Conservation (phyloP, 768 basidiomycete genomes). For the Phaeotremella skinneri region DNA sequence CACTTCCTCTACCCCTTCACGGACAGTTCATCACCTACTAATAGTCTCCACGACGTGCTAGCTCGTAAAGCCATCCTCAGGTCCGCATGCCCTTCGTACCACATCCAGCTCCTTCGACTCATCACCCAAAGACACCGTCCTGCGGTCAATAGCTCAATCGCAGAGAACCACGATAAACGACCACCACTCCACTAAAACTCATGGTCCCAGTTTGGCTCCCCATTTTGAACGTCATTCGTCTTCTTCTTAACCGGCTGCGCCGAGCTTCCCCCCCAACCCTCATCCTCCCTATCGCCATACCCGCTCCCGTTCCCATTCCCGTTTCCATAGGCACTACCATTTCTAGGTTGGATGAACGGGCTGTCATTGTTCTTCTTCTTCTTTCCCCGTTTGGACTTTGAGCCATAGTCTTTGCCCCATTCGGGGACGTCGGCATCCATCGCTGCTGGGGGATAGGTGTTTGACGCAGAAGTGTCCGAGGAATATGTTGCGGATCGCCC, state of each 20-base stretch:
- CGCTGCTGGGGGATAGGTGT: conserved; percentile 18
- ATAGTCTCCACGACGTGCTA: no score
- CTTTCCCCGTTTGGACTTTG: conserved; percentile 8
- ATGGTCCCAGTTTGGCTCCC: conserved; percentile 34
- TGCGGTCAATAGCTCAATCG: no score
- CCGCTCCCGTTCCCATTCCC: conserved; percentile 2
- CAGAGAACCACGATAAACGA: not conserved
- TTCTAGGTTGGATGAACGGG: not conserved
- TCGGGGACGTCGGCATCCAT: conserved; percentile 48
- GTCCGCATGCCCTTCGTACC: no score
- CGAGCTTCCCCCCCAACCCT: not conserved
- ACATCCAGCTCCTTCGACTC: no score
- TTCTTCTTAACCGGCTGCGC: not conserved
- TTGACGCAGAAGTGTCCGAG: conserved; percentile 11
- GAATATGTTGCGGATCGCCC: conserved; percentile 12
- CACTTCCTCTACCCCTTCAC: no score
- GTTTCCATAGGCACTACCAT: not conserved
- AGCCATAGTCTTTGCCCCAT: conserved; percentile 52
- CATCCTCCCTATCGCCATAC: conserved; percentile 4
- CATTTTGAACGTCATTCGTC: not conserved
- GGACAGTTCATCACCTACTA: no score
- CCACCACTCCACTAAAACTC: conserved; percentile 27
- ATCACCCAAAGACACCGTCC: no score
- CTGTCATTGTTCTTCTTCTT: conserved; percentile 23
- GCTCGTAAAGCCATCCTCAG: no score